A percentile compares a stretch with the other conserved stretches of the same genome.
phyloP scores from a whole-genome alignment of 495 filamentous ascomycete species.

The Xanthoparmelia taractica region DNA sequence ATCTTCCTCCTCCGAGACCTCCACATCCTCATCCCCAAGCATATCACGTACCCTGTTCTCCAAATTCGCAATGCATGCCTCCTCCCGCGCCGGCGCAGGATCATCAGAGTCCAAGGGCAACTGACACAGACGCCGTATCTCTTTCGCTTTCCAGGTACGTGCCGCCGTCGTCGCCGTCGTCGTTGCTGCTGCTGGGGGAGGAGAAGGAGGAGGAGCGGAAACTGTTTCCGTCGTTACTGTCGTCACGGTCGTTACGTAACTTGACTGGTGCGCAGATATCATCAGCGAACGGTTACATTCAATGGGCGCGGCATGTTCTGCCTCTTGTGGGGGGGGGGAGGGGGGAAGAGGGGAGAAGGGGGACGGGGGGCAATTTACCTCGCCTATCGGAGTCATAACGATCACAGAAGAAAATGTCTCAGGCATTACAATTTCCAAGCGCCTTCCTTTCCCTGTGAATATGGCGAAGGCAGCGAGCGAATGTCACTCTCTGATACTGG shows the following conservation, averaged over 20 bases:
- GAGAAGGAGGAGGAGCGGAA: too few relatives aligned
- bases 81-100: background rate
- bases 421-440: too few relatives aligned
- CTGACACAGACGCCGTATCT: background rate
- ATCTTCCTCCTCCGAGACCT: background rate
- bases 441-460: too few relatives aligned
- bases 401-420: background rate
- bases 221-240: background rate
- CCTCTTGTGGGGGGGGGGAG: too few relatives aligned
- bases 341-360: too few relatives aligned
- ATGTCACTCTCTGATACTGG: too few relatives aligned
- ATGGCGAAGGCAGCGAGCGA: too few relatives aligned
- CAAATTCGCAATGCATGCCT: background rate
- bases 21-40: background rate
- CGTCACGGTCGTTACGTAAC: background rate
- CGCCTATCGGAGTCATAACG: background rate
- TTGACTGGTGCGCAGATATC: background rate
- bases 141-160: background rate
- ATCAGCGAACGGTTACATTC: background rate
- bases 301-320: background rate
- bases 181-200: too few relatives aligned
- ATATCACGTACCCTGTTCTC: background rate
- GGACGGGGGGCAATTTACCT: background rate
- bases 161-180: background rate
- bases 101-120: background rate